A percentile compares a stretch with the other conserved stretches of the same genome.
These are phyloP conservation scores for Cercospora beticola DNA, from an alignment of 2,329 filamentous ascomycete species.

Conservation along the genomic window DNA sequence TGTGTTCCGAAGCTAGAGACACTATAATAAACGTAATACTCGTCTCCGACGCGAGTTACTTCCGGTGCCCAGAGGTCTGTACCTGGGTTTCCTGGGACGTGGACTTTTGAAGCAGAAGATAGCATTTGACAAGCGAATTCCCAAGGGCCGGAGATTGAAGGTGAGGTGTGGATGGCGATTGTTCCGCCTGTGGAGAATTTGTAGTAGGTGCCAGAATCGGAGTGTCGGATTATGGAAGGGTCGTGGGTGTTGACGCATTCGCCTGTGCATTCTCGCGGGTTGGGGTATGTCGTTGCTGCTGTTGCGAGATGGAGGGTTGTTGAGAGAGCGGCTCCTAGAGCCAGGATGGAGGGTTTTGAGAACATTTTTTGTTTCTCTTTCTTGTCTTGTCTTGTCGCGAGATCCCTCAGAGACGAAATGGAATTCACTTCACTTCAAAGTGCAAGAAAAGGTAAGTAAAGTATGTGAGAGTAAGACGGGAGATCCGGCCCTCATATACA, in stretches of 20 bases:
- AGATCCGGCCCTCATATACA: neutral
- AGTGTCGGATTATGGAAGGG: conserved; percentile 49
- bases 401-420: no score
- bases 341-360: conserved; percentile 8
- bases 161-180: conserved; percentile 52
- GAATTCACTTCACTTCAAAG: no score
- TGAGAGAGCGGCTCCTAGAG: conserved; percentile 27
- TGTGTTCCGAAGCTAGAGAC: conserved; percentile 64
- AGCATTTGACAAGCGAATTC: conserved; percentile 49
- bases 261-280: conserved; percentile 44
- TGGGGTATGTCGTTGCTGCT: conserved; percentile 39
- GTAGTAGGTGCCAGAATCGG: conserved; percentile 51
- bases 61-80: conserved; percentile 64
- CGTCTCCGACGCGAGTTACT: conserved; percentile 55
- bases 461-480: neutral
- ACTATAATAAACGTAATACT: conserved; percentile 66
- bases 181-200: conserved; percentile 54
- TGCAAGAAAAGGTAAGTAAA: no score
- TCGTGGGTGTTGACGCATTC: conserved; percentile 50
- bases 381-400: neutral
- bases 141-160: conserved; percentile 53
- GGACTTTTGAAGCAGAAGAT: conserved; percentile 43
- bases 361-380: neutral
- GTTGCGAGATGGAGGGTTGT: neutral
- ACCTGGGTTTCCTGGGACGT: conserved; percentile 45